phyloP scores from a whole-genome alignment of 108 stramenopile species.

The Thalassiosira profunda region DNA sequence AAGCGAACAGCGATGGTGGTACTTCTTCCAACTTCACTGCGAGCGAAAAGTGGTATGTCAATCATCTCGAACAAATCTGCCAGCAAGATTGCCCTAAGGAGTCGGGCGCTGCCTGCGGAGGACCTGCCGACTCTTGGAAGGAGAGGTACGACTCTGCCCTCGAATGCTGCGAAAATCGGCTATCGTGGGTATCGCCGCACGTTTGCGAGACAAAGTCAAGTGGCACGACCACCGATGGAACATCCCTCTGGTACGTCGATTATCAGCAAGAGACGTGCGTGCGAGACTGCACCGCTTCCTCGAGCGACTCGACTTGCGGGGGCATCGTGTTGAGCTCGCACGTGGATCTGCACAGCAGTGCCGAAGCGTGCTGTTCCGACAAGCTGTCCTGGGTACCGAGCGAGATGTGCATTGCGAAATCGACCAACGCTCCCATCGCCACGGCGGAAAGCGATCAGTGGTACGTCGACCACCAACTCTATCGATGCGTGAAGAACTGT shows the following conservation, averaged over 20 bases:
- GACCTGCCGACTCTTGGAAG: slow-evolving; percentile 12
- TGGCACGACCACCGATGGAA: background rate
- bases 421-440: no score
- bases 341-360: background rate
- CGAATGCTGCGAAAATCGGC: slow-evolving; percentile 4
- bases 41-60: slow-evolving; percentile 14
- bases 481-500: no score
- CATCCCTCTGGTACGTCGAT: background rate
- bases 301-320: background rate
- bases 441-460: no score
- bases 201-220: background rate
- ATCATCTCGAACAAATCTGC: background rate
- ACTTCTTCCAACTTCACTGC: background rate
- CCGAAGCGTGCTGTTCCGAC: no score
- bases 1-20: slow-evolving; percentile 12
- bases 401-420: no score
- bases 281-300: background rate
- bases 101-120: slow-evolving; percentile 15
- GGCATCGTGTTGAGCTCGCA: background rate
- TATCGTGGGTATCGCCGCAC: background rate
- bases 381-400: no score
- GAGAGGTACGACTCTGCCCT: background rate
- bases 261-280: background rate
- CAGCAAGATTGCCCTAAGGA: slow-evolving; percentile 13
- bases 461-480: no score